Evolutionary conservation across 1,284 basidiomycete species (phyloP), one percentile per base, ranked within the genome.

Genomic region (Pseudomicrostroma phylloplanum): DNA sequence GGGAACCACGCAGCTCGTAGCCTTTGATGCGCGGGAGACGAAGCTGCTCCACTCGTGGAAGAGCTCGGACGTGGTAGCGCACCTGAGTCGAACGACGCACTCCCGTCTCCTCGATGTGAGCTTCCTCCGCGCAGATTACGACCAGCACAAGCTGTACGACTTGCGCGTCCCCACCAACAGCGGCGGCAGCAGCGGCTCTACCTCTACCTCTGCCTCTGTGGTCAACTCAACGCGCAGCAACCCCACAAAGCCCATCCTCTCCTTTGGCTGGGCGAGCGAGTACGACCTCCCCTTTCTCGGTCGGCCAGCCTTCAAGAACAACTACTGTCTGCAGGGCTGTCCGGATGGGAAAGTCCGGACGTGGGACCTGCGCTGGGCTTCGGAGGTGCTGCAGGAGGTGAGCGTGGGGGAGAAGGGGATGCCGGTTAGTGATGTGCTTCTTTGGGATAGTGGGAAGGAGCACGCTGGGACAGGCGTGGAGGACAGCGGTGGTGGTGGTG

Each of bases 391-490:
- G 17, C 43, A 48, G 43, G 43, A 48, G 12, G 43, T 48, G 43
- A 17, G 21, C 15, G 43, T 48, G 6, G 21, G 17, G 17, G 17
- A 21, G 21, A 48, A 48, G 15, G 43, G 43, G 3, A 21, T n/a
- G 43, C 43, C 43, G 3, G 12, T 48, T 6, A 48, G 17, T 6
- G 43, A 48, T 21, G 43, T 48, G 43, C 15, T 48, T 21, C 4
- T 86, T 97, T 97, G 82, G 96, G 88, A 94, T 93, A 97, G 67
- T 89, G 85, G 70, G 94, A 93, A 69, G 92, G 91, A 64, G 91
- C 84, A 80, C 93, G 90, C 82, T 90, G 30, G 30, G 9, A 9
- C 30, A 9, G 30, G 9, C 30, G 30, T 4, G 30, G 30, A 36
- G 9, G 30, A 36, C 9, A 36, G 4, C 30, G 4, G 9, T 4